Base-by-base conservation (phyloP, 2,329 filamentous ascomycete genomes). In the Clathrospora elynae region DNA sequence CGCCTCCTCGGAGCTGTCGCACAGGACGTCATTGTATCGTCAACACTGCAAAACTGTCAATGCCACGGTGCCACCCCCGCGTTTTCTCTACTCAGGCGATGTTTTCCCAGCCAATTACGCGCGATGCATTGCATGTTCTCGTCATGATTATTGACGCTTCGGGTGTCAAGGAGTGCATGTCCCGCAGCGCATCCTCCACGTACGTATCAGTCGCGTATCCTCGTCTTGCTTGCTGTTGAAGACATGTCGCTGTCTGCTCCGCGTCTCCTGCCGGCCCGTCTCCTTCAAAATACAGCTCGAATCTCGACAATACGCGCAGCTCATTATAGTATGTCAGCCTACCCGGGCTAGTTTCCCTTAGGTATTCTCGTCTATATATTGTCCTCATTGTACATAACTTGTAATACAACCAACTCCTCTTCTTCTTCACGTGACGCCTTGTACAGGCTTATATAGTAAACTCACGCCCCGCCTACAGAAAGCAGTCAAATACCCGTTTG, bases 231-330 rank as follows among this genome's bases (percentile, higher is more conserved):
- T 23, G 4, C n/a, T 29, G 10, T 41, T 44, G 36, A 36, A 51
- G 48, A 45, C 11, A 58, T 56, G 52, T 58, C 41, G 32, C 31
- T 51, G 23, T 42, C 49, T 42, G 39, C 44, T 28, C 48, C 48
- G 41, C 44, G 44, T 42, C 39, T 51, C 16, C 13, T 48, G 6
- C 42, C 30, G 11, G 23, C 37, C 25, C 30, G 29, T n/a, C 20
- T 37, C n/a, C 23, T 56, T 19, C 48, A 35, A 33, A 36, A 26
- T 14, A 14, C 46, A 24, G 9, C 29, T 17, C 44, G 24, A 39
- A 12, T 20, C 36, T 32, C 38, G 11, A 30, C 25, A 22, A 16
- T 37, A 13, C 50, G 29, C 30, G 18, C 19, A 35, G 37, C 36
- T 16, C n/a, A n/a, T n/a, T n/a, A n/a, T n/a, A n/a, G n/a, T n/a